Evolutionary conservation across 2,329 filamentous ascomycete genomes (phyloP), one percentile per base, ranked within the genome.

Genomic region (Colletotrichum abscissum): DNA sequence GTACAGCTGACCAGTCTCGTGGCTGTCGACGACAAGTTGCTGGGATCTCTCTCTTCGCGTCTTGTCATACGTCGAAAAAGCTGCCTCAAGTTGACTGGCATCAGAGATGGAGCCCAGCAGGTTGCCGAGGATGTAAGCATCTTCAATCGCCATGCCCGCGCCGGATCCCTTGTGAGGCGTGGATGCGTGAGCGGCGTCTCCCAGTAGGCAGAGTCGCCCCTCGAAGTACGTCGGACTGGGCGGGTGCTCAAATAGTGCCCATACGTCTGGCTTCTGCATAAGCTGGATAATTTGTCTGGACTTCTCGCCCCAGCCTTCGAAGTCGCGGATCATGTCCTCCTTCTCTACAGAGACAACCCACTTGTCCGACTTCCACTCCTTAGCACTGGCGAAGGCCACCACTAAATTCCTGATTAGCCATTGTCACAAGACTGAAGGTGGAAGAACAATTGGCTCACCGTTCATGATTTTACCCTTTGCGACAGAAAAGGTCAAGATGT

Each of bases 401-500:
- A 73, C 70, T 73, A 9, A 7, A 1, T 1, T 9, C 5, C 5
- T 9, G 5, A 8, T 73, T 11, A 73, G 30, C 4, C 7, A 8
- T 9, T 12, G 28, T 7, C 19, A 26, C 26, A 26, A 26, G 26
- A 26, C 26, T 26, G 26, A 26, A 26, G 26, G 4, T 49, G 6
- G 11, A 28, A 11, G 8, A 19, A 2, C 4, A 0, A 5, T 22
- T 28, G 14, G 2, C 70, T 57, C 14, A 69, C 70, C 70, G 74
- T 92, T 92, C 80, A 92, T 85, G 0, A 85, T 86, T 35, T 84
- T 82, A 11, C 89, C 88, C 5, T 87, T 84, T 8, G 87, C 85
- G 46, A 92, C 88, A 0, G 90, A 89, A 74, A 91, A 92, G 0
- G 88, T 89, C 24, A 92, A 80, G 1, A 92, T 79, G 75, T 92